Percentiles rank a stretch among this genome's conserved stretches.
These are phyloP conservation scores for Phytopythium kandeliae DNA, from an alignment of 352 stramenopile species.

Conservation along the genomic window DNA sequence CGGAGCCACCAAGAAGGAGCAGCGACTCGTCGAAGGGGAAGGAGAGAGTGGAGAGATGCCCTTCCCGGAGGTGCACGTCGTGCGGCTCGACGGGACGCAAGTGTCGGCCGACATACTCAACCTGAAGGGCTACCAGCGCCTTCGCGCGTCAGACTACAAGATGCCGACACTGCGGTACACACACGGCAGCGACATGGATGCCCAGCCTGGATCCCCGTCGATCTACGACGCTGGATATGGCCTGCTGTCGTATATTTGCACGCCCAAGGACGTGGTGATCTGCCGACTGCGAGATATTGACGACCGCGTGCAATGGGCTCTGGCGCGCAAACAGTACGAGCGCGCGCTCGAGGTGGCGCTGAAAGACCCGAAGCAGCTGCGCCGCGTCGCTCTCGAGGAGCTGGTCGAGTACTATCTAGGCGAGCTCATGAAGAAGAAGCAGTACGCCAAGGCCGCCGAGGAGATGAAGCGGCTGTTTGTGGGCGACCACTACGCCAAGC, in stretches of 20 bases:
- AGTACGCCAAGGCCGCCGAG: conserved; percentile 63
- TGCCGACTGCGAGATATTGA: conserved; percentile 74
- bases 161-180: conserved; percentile 70
- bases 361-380: conserved; percentile 46
- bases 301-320: conserved; percentile 67
- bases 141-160: conserved; percentile 77
- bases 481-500: conserved; percentile 51
- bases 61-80: conserved; percentile 83
- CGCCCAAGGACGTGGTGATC: conserved; percentile 82
- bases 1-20: conserved; percentile 29
- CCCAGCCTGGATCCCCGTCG: conserved; percentile 20
- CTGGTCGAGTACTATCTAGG: conserved; percentile 71
- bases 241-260: conserved; percentile 71
- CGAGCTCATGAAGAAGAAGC: conserved; percentile 69
- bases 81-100: conserved; percentile 80
- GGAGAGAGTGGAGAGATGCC: conserved; percentile 65
- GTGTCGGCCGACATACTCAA: conserved; percentile 82
- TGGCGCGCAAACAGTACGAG: conserved; percentile 55
- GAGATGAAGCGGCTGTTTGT: conserved; percentile 72
- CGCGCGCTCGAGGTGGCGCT: conserved; percentile 60
- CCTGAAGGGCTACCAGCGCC: conserved; percentile 63
- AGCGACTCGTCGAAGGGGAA: conserved; percentile 58
- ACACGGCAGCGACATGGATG: conserved; percentile 15
- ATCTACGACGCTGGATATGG: conserved; percentile 72
- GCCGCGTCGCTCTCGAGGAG: conserved; percentile 48